These are phyloP conservation scores for Citrus sp. DNA, from an alignment of 345 rosid genomes.

Conservation along the genomic window DNA sequence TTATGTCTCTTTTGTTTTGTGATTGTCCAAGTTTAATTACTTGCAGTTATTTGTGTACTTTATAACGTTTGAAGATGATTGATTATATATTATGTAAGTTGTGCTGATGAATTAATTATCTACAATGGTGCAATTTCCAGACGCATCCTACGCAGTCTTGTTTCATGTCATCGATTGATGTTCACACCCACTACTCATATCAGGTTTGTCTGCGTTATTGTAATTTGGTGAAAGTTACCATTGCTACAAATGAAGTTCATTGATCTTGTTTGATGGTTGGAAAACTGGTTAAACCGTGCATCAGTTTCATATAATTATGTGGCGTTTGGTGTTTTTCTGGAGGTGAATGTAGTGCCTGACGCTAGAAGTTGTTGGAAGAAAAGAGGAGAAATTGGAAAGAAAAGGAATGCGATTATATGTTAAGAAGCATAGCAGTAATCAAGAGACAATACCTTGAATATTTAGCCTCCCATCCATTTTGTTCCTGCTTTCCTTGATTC, in stretches of 20 bases:
- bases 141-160: slow-evolving; percentile 99
- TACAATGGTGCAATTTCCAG: slow-evolving; percentile 40
- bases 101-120: slow-evolving; percentile 9
- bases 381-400: neutral
- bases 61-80: neutral
- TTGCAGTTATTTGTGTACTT: neutral
- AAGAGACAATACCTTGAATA: neutral
- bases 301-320: neutral
- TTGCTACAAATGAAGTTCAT: neutral
- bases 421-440: neutral
- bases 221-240: slow-evolving; percentile 4
- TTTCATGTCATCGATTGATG: slow-evolving; percentile 97
- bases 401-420: neutral
- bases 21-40: neutral
- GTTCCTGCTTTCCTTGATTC: neutral
- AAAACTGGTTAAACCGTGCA: neutral
- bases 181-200: slow-evolving; percentile 97
- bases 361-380: neutral
- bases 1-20: neutral
- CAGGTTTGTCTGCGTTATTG: slow-evolving; percentile 48
- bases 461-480: neutral
- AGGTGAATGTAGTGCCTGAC: neutral
- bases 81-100: neutral
- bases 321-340: neutral
- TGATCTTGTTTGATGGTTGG: neutral